These are phyloP conservation scores for Pseudoperonospora humuli DNA, from an alignment of 352 stramenopile genomes.

Conservation along the genomic window DNA sequence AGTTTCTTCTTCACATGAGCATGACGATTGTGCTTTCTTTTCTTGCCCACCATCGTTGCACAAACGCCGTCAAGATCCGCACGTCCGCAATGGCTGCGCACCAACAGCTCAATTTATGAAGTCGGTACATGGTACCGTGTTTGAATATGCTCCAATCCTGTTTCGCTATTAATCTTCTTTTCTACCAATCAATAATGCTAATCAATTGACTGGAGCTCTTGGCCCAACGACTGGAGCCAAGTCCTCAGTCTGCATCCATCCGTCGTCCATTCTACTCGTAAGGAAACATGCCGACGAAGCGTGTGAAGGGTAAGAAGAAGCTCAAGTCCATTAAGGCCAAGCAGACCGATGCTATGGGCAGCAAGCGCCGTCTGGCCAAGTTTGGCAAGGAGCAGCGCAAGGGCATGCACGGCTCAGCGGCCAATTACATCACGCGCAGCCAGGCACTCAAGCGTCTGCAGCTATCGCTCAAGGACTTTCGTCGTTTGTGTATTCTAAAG, in stretches of 20 bases:
- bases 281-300: conserved; percentile 72
- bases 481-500: conserved; percentile 98
- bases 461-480: conserved; percentile 98
- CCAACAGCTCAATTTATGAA: neutral
- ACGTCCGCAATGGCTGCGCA: neutral
- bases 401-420: conserved; percentile 67
- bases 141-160: conserved; percentile 7
- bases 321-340: conserved; percentile 88
- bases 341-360: conserved; percentile 77
- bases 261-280: conserved; percentile 1
- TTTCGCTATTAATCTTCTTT: neutral
- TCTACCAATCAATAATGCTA: conserved; percentile 10
- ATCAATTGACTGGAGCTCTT: conserved; percentile 9
- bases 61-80: neutral
- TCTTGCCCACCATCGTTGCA: conserved; percentile 41
- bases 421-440: conserved; percentile 94
- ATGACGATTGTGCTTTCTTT: conserved; percentile 42
- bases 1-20: conserved; percentile 41
- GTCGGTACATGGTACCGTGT: too few species aligned
- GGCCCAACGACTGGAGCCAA: too few species aligned
- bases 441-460: conserved; percentile 93
- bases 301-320: conserved; percentile 87
- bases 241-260: neutral
- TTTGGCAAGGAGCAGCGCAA: conserved; percentile 83
- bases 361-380: conserved; percentile 72